Base-by-base conservation (phyloP, 495 filamentous ascomycete species). In the Cairneyella variabilis region DNA sequence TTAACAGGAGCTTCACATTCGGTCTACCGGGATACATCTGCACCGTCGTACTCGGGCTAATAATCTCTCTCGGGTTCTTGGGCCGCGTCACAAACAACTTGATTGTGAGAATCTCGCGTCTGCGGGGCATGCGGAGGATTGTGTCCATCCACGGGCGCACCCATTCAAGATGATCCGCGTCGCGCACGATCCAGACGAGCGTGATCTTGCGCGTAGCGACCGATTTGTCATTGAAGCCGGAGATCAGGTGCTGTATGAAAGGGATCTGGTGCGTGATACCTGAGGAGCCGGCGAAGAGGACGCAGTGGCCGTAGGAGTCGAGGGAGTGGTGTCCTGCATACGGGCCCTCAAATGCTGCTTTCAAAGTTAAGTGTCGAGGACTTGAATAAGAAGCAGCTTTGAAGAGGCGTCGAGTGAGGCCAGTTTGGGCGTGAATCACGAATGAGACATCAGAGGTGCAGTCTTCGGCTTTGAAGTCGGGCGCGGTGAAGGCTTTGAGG, bases 191-290 rank as follows among this genome's bases (percentile, higher is more conserved):
- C 93, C 93, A 97, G 53, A 96, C 82, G 25, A 98, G 82, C 1
- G 82, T 84, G 34, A 97, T 70, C 30, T 83, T 83, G 46, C 91
- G 85, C 4, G 89, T 88, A 2, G 91, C 91, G 30, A 86, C 82
- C 14, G 80, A 90, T 46, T 85, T 82, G 5, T 85, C 76, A 51
- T 82, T 80, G 70, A 82, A 88, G 11, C 83, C 85, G 20, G 82
- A 70, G 50, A 97, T 79, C 8, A 97, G 75, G 44, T 90, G 85
- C 25, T 84, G 86, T 28, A 96, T 74, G 64, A 90, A 91, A n/a
- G 89, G 87, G 20, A 97, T 81, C 66, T 93, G 88, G 66, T 97
- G 91, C 0, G 93, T 95, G 70, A 98, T 97, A 48, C 93, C 93
- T 10, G 91, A 86, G 50, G 92, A 89, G 54, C 90, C 93, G 40